Percentiles rank a stretch among this genome's conserved stretches.
phyloP scores from a whole-genome alignment of 2,329 filamentous ascomycete genomes.

The Botryotinia calthae region DNA sequence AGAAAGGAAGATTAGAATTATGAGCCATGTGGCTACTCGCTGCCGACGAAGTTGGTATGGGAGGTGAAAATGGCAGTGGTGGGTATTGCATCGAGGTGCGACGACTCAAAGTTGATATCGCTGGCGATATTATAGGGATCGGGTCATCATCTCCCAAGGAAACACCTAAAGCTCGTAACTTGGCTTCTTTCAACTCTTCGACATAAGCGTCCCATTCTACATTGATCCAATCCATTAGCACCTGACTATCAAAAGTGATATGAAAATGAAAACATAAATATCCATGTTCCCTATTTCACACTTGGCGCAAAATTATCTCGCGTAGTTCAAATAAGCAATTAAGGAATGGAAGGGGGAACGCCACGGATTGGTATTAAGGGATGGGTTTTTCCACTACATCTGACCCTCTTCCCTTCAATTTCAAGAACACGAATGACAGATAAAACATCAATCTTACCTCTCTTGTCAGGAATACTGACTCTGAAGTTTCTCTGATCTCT shows the following conservation, averaged over 20 bases:
- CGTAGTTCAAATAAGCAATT: slow-evolving; percentile 10
- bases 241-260: not conserved
- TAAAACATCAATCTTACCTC: slow-evolving; percentile 30
- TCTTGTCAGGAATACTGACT: slow-evolving; percentile 60
- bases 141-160: slow-evolving; percentile 72
- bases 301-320: not conserved
- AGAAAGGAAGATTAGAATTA: slow-evolving; percentile 51
- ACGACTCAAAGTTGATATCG: slow-evolving; percentile 56
- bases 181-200: slow-evolving; percentile 81
- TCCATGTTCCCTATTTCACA: not conserved
- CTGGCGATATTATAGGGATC: slow-evolving; percentile 63
- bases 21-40: slow-evolving; percentile 63
- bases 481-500: slow-evolving; percentile 52
- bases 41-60: slow-evolving; percentile 74
- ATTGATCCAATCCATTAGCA: slow-evolving; percentile 23
- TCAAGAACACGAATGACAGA: not conserved
- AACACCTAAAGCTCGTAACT: slow-evolving; percentile 86
- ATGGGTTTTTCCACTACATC: not conserved
- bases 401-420: not conserved
- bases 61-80: slow-evolving; percentile 77
- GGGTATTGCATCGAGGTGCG: slow-evolving; percentile 74
- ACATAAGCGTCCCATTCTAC: slow-evolving; percentile 73
- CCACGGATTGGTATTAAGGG: not conserved
- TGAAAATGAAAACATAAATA: not conserved
- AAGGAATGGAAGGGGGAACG: slow-evolving; percentile 6